A percentile compares a stretch with the other conserved stretches of the same genome.
Evolutionary conservation across 2,329 filamentous ascomycete genomes (phyloP).

Genomic region (Alternaria alternata): DNA sequence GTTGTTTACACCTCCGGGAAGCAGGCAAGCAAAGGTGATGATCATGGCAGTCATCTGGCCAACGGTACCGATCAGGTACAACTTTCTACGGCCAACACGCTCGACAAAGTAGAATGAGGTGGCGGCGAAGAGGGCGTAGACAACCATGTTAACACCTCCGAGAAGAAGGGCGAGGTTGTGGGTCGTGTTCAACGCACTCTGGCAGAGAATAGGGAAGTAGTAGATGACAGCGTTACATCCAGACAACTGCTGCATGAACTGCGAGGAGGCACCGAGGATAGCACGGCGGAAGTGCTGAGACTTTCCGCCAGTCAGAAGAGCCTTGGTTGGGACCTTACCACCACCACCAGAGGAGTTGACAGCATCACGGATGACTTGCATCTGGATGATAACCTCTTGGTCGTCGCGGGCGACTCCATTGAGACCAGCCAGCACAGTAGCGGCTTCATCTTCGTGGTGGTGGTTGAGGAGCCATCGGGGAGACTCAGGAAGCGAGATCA

Average conservation of each 20-base stretch:
- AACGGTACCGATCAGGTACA: slow-evolving; percentile 54
- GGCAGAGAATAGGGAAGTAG: slow-evolving; percentile 55
- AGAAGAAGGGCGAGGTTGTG: slow-evolving; percentile 56
- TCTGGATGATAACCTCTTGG: slow-evolving; percentile 64
- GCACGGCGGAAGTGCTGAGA: slow-evolving; percentile 71
- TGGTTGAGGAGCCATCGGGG: slow-evolving; percentile 46
- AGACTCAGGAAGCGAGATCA: slow-evolving; percentile 46
- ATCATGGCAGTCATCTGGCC: slow-evolving; percentile 62
- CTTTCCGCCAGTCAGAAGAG: slow-evolving; percentile 67
- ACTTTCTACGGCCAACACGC: slow-evolving; percentile 62
- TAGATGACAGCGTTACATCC: slow-evolving; percentile 56
- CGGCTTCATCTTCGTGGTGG: slow-evolving; percentile 56
- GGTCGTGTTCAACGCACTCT: slow-evolving; percentile 60
- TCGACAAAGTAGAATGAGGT: slow-evolving; percentile 72
- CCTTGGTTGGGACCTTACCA: slow-evolving; percentile 49
- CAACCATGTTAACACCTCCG: slow-evolving; percentile 62
- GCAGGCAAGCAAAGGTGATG: slow-evolving; percentile 53
- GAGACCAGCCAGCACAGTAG: slow-evolving; percentile 58
- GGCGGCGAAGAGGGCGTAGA: slow-evolving; percentile 64
- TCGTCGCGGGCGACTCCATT: slow-evolving; percentile 59
- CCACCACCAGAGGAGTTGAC: slow-evolving; percentile 48
- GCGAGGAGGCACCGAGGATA: slow-evolving; percentile 65
- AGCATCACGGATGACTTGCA: slow-evolving; percentile 68
- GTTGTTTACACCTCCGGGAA: slow-evolving; percentile 34
- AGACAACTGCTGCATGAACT: slow-evolving; percentile 67